phyloP scores from a whole-genome alignment of 768 basidiomycete species.

The Auriscalpium vulgare region DNA sequence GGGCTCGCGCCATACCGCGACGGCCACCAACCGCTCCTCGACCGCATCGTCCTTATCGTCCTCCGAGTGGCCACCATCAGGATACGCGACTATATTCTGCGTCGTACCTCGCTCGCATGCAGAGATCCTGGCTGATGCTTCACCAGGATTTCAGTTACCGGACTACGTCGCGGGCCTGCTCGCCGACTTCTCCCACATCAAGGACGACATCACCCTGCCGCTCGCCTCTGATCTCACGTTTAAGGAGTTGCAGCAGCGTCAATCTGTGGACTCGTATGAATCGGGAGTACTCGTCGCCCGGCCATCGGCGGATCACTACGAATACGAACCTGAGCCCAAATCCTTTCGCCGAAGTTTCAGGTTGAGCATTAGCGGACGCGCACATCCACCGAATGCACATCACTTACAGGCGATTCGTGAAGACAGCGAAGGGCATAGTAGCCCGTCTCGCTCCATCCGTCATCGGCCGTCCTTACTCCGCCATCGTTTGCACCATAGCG shows the following conservation, averaged over 20 bases:
- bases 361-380: neutral
- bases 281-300: neutral
- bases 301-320: neutral
- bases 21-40: neutral
- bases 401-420: neutral
- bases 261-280: neutral
- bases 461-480: neutral
- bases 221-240: neutral
- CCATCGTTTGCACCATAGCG: neutral
- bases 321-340: neutral
- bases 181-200: neutral
- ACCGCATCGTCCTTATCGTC: neutral
- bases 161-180: neutral
- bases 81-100: neutral
- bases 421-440: neutral
- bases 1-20: neutral
- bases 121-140: neutral
- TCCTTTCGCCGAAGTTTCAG: neutral
- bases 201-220: neutral
- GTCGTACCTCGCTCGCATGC: neutral
- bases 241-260: neutral
- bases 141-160: neutral
- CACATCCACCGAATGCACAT: neutral
- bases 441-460: neutral
- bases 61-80: neutral